Conservation (phyloP, 441 rosid genomes). For the Francoa sonchifolia region DNA sequence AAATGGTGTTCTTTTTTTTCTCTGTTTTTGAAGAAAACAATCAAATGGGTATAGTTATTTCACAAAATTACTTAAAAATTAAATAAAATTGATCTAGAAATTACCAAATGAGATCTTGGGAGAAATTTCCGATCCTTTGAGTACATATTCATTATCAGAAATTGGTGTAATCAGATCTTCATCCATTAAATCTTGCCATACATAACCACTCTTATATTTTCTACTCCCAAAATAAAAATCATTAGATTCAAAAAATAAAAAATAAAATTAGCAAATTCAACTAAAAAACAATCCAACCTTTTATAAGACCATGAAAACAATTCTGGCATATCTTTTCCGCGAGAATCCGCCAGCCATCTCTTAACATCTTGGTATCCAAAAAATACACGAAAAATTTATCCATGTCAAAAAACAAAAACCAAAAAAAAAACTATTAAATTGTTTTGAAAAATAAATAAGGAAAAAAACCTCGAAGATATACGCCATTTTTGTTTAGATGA, state of each 20-base stretch:
- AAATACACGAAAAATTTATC: background rate
- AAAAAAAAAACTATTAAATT: background rate
- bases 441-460: background rate
- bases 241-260: background rate
- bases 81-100: background rate
- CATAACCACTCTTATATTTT: slow-evolving; percentile 51
- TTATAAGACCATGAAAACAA: slow-evolving; percentile 67
- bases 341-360: slow-evolving; percentile 53
- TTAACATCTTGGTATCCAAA: slow-evolving; percentile 35
- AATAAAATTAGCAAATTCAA: background rate
- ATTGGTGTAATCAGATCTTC: slow-evolving; percentile 67
- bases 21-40: slow-evolving; percentile 4
- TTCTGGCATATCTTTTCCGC: slow-evolving; percentile 59
- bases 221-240: slow-evolving; percentile 15
- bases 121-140: slow-evolving; percentile 51
- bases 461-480: slow-evolving; percentile 41
- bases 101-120: slow-evolving; percentile 20
- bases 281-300: slow-evolving; percentile 24
- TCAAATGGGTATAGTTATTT: too few relatives aligned
- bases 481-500: slow-evolving; percentile 36
- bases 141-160: slow-evolving; percentile 57
- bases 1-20: too few relatives aligned
- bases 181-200: slow-evolving; percentile 70
- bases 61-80: background rate
- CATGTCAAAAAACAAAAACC: background rate